A percentile compares a stretch with the other conserved stretches of the same genome.
Conservation (phyloP, 371 early-diverging fungal genomes). For the Capillidium rhysosporum region DNA sequence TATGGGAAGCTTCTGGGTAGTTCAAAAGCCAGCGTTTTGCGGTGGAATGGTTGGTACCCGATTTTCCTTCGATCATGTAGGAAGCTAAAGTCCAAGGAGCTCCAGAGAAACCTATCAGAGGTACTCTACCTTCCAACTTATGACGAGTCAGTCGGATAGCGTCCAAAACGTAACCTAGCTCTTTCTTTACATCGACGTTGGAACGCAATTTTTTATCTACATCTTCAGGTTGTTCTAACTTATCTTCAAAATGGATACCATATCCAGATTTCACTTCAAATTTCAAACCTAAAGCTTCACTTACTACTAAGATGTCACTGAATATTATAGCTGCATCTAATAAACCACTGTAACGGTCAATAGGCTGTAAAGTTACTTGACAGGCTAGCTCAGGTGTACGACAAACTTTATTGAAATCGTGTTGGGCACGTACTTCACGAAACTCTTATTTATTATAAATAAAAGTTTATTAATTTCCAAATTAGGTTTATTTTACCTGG, state of each 20-base stretch:
- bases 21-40: constrained; percentile 80
- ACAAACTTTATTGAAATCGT: constrained; percentile 90
- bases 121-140: constrained; percentile 66
- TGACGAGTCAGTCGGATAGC: constrained; percentile 86
- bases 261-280: constrained; percentile 84
- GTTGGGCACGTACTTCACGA: constrained; percentile 53
- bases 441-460: constrained; percentile 38
- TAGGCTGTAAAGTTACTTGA: constrained; percentile 87
- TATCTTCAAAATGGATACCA: constrained; percentile 83
- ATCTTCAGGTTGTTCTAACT: constrained; percentile 52
- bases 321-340: constrained; percentile 96
- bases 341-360: constrained; percentile 71
- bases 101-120: constrained; percentile 87
- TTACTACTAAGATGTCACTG: constrained; percentile 91
- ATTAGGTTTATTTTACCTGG: constrained; percentile 35
- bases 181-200: constrained; percentile 43
- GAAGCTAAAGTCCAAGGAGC: constrained; percentile 98
- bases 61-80: constrained; percentile 97
- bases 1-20: constrained; percentile 58
- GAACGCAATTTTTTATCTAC: constrained; percentile 31
- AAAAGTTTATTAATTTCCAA: neutral
- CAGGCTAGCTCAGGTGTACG: constrained; percentile 86
- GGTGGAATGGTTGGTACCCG: constrained; percentile 72
- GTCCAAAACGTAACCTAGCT: constrained; percentile 81
- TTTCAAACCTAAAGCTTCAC: constrained; percentile 88